Evolutionary conservation across 2,329 filamentous ascomycete genomes (phyloP), one percentile per base, ranked within the genome.

Genomic region (Nigrospora sphaerica): DNA sequence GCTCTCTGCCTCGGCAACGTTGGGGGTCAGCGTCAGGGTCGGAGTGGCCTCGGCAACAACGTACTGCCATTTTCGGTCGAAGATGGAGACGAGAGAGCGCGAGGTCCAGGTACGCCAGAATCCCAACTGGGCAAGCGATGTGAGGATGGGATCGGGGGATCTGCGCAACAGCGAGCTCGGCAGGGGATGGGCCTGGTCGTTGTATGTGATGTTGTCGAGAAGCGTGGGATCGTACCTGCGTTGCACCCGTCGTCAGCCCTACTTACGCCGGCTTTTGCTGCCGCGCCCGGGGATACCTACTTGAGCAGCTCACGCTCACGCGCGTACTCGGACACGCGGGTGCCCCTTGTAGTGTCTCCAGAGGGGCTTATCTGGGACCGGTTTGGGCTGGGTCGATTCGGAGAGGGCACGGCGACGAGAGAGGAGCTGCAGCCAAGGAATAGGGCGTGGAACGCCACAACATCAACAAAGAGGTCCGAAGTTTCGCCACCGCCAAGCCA

Each of bases 31-130:
- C 0, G 66, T 67, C 3, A 69, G 57, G 1, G 59, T 62, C 1
- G 63, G 63, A 1, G 73, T 73, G 5, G 74, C 72, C 50, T 79
- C 75, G 44, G 74, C 73, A 12, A 79, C 58, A 17, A 79, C 60
- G 50, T 76, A 68, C 50, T 79, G 74, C 37, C 66, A 56, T 9
- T 64, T 60, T 6, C 57, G 59, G 49, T 77, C 75, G 49, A 79
- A 77, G n/a, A 80, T 60, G 1, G 74, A 78, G 41, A 79, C 65
- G 18, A 77, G 54, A 13, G 65, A 61, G 31, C 73, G 66, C 17
- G 62, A 57, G 3, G 62, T 63, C 13, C 67, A 60, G 6, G 75
- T 59, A 12, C 69, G 66, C 44, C 69, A 59, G 4, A 68, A 62
- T 1, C 65, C 74, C 3, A 78, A 64, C 54, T 78, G 73, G 18